These are phyloP conservation scores for Starmerella sp. DNA, from an alignment of 805 yeast genomes.

Conservation along the genomic window DNA sequence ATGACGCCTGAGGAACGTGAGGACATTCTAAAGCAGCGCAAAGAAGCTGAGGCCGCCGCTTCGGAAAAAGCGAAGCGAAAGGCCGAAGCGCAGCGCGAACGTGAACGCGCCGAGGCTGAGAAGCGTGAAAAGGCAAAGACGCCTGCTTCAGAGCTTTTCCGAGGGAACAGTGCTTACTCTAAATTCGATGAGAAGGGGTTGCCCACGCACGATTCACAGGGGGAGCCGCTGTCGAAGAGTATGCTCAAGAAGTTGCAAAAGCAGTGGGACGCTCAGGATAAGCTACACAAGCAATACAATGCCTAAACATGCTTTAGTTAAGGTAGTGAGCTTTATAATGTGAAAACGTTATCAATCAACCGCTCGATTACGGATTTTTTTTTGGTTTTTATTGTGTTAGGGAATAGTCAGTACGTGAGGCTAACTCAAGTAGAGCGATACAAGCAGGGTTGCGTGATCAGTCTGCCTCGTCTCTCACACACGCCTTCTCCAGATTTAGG, in stretches of 20 bases:
- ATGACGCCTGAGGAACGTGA: conserved; percentile 56
- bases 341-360: too few relatives aligned
- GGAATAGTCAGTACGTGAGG: too few relatives aligned
- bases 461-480: too few relatives aligned
- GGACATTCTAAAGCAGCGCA: conserved; percentile 47
- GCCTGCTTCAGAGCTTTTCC: conserved; percentile 63
- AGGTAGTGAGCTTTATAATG: too few relatives aligned
- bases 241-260: conserved; percentile 72
- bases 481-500: too few relatives aligned
- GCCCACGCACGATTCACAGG: conserved; percentile 64
- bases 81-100: conserved; percentile 28
- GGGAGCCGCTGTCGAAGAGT: conserved; percentile 70
- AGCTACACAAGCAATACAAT: conserved; percentile 58
- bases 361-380: too few relatives aligned
- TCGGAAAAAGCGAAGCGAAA: conserved; percentile 49
- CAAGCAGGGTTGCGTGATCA: too few relatives aligned
- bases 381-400: neutral
- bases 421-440: too few relatives aligned
- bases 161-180: conserved; percentile 35
- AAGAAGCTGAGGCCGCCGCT: conserved; percentile 44
- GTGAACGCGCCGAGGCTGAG: conserved; percentile 38
- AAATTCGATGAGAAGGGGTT: conserved; percentile 81
- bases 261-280: conserved; percentile 67
- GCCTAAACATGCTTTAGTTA: neutral
- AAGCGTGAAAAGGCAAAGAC: conserved; percentile 62